Evolutionary conservation across 2,329 filamentous ascomycete species (phyloP).

Genomic region (Fulvia fulva): DNA sequence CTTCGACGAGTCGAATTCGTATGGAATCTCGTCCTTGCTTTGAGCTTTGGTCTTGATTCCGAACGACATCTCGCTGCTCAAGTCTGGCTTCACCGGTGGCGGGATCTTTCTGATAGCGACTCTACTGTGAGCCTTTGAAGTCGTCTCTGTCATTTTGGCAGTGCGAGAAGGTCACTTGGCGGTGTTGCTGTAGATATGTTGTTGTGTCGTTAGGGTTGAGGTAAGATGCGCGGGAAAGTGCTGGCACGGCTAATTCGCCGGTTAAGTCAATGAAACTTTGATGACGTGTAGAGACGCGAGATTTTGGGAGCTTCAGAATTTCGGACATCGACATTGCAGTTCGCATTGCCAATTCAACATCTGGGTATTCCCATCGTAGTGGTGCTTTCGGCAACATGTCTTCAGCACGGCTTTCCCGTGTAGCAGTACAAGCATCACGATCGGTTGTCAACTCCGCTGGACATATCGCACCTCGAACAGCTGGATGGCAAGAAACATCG

Average conservation of each 20-base stretch:
- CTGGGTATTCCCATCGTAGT: too few relatives aligned
- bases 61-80: slow-evolving; percentile 6
- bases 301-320: background rate
- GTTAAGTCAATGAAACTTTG: background rate
- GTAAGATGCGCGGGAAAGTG: background rate
- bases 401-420: background rate
- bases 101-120: background rate
- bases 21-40: slow-evolving; percentile 5
- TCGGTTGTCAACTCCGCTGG: background rate
- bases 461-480: background rate
- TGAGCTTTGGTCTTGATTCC: slow-evolving; percentile 6
- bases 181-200: background rate
- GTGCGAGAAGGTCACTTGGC: background rate
- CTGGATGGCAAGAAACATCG: background rate
- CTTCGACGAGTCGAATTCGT: slow-evolving; percentile 24
- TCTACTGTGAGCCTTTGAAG: background rate
- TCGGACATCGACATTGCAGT: background rate
- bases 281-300: background rate
- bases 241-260: background rate
- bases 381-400: background rate
- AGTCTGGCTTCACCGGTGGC: slow-evolving; percentile 1
- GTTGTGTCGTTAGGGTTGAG: background rate
- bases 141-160: background rate
- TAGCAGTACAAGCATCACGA: background rate
- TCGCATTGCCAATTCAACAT: too few relatives aligned